Percentiles rank a stretch among this genome's conserved stretches.
Evolutionary conservation across 176 grass and related monocot species (phyloP).

Genomic region (Areca catechu): DNA sequence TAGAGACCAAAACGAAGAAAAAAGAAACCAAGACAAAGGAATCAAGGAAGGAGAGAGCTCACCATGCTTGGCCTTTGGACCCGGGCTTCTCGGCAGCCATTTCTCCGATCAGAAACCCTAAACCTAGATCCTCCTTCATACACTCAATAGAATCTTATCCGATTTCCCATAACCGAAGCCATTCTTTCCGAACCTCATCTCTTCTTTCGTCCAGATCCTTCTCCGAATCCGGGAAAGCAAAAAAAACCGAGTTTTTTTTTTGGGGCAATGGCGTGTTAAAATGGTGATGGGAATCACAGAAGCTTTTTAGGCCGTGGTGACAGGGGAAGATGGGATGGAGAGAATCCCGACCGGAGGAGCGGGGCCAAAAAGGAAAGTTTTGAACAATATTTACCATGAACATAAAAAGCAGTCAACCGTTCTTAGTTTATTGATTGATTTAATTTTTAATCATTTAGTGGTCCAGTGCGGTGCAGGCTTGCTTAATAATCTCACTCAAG

Average conservation of each 20-base stretch:
- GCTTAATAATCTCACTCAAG: slow-evolving; percentile 17
- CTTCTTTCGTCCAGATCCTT: background rate
- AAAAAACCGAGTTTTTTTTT: background rate
- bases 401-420: slow-evolving; percentile 13
- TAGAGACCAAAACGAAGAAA: background rate
- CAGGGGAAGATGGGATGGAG: slow-evolving; percentile 6
- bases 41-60: slow-evolving; percentile 1
- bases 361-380: slow-evolving; percentile 28
- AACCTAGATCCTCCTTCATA: slow-evolving; percentile 1
- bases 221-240: background rate
- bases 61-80: slow-evolving; percentile 91
- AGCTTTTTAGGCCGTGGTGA: slow-evolving; percentile 18
- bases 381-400: background rate
- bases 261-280: background rate
- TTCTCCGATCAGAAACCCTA: slow-evolving; percentile 7
- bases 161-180: background rate
- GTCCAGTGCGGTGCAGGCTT: slow-evolving; percentile 5
- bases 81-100: slow-evolving; percentile 31
- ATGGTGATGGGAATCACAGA: slow-evolving; percentile 31
- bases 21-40: slow-evolving; percentile 1
- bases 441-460: background rate
- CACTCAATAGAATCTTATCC: slow-evolving; percentile 11
- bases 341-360: slow-evolving; percentile 36
- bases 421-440: slow-evolving; percentile 2
- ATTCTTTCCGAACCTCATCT: slow-evolving; percentile 26